Evolutionary conservation across 1,139 yeast genomes (phyloP).

Genomic region (Pichia sp.): DNA sequence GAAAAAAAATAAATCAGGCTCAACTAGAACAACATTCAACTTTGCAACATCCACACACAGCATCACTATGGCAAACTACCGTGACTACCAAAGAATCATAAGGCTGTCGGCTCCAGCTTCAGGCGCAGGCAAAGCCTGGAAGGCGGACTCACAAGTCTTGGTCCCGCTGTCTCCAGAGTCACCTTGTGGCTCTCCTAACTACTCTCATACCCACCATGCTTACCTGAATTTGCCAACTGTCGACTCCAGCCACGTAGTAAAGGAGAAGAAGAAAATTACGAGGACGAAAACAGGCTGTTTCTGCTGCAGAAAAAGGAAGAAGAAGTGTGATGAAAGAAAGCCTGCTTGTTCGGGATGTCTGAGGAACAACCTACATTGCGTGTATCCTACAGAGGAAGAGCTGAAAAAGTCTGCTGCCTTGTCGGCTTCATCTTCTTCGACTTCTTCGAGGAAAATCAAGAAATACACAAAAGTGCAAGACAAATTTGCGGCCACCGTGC

Average conservation of each 20-base stretch:
- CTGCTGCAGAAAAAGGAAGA: slow-evolving; percentile 47
- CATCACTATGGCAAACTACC: slow-evolving; percentile 27
- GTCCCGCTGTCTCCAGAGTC: neutral
- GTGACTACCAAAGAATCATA: slow-evolving; percentile 31
- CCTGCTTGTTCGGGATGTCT: slow-evolving; percentile 48
- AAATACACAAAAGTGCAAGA: slow-evolving; percentile 1
- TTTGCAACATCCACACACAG: no score
- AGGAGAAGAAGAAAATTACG: slow-evolving; percentile 31
- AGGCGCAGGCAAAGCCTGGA: neutral
- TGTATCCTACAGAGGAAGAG: slow-evolving; percentile 38
- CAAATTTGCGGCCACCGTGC: slow-evolving; percentile 11
- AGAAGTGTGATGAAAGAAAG: slow-evolving; percentile 49
- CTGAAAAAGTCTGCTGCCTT: slow-evolving; percentile 12
- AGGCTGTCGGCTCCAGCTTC: slow-evolving; percentile 6
- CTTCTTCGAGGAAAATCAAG: slow-evolving; percentile 4
- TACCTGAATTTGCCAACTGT: no score
- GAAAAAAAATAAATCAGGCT: no score
- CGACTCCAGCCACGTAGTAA: neutral
- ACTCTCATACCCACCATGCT: neutral
- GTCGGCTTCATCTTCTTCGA: neutral
- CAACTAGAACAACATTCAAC: no score
- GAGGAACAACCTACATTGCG: slow-evolving; percentile 41
- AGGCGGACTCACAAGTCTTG: neutral
- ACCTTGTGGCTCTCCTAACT: neutral
- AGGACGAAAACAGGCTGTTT: slow-evolving; percentile 38